Evolutionary conservation across 2,329 filamentous ascomycete genomes (phyloP).

Genomic region (Talaromyces marneffei): DNA sequence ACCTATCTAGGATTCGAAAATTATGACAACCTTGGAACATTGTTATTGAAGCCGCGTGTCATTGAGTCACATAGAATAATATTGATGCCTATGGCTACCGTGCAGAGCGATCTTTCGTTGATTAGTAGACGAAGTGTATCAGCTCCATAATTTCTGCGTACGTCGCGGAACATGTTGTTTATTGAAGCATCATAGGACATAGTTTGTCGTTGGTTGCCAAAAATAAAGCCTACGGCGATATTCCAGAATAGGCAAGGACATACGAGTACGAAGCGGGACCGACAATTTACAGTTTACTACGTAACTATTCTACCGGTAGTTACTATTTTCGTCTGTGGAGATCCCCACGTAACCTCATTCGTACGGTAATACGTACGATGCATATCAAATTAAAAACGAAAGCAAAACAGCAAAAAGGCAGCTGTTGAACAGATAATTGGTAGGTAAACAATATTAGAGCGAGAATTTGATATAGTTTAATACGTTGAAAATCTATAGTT

Average conservation of each 20-base stretch:
- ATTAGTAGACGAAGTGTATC: neutral
- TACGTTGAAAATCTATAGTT: neutral
- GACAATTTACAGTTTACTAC: neutral
- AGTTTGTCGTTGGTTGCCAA: too few relatives aligned
- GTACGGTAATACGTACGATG: neutral
- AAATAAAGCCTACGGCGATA: neutral
- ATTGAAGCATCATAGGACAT: neutral
- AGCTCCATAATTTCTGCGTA: neutral
- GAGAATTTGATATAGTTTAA: neutral
- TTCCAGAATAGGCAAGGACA: neutral
- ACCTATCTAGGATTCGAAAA: neutral
- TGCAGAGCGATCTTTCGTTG: neutral
- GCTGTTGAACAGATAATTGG: neutral
- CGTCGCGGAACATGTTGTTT: neutral
- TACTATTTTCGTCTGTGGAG: neutral
- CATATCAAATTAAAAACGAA: neutral
- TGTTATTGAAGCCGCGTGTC: too few relatives aligned
- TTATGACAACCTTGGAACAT: neutral
- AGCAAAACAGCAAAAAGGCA: neutral
- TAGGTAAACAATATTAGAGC: neutral
- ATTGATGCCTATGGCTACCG: neutral
- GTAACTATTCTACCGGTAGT: too few relatives aligned
- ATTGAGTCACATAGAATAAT: too few relatives aligned
- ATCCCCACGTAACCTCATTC: neutral
- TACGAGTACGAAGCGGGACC: neutral